These are phyloP conservation scores for Pythium brachiatum DNA, from an alignment of 352 stramenopile species.

Conservation along the genomic window DNA sequence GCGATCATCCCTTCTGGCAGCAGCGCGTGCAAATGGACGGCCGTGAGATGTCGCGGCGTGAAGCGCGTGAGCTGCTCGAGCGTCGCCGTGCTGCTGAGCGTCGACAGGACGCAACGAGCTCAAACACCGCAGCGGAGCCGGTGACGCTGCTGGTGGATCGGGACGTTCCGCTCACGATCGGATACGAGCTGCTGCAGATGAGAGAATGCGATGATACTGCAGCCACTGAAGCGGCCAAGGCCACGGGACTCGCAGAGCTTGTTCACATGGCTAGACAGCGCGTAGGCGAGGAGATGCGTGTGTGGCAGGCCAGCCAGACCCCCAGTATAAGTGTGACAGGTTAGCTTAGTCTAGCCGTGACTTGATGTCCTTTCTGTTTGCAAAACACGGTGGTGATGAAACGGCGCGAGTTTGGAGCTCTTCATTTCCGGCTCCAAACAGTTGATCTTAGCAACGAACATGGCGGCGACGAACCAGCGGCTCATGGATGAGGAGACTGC, in stretches of 20 bases:
- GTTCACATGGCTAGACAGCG: constrained; percentile 7
- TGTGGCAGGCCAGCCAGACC: constrained; percentile 10
- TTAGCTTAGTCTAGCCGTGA: background rate
- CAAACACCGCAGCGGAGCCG: background rate
- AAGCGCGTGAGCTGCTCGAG: constrained; percentile 37
- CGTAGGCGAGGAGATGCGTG: constrained; percentile 14
- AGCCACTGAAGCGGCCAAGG: background rate
- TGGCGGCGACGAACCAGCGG: constrained; percentile 35
- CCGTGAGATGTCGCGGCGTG: constrained; percentile 26
- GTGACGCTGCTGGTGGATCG: constrained; percentile 18
- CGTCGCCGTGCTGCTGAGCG: constrained; percentile 34
- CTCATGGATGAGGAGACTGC: constrained; percentile 38
- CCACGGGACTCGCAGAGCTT: constrained; percentile 5
- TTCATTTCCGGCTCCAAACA: too few relatives aligned
- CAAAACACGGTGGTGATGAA: background rate
- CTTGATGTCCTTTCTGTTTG: background rate
- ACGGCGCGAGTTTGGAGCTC: background rate
- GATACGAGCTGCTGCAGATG: constrained; percentile 17
- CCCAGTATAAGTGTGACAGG: background rate
- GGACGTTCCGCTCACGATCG: constrained; percentile 5
- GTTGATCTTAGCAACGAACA: constrained; percentile 1
- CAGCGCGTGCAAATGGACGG: constrained; percentile 43
- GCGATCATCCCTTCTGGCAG: constrained; percentile 39
- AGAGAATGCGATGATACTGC: background rate
- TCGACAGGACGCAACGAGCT: background rate